Evolutionary conservation across 768 basidiomycete genomes (phyloP), one percentile per base, ranked within the genome.

Genomic region (Saitozyma sp.): DNA sequence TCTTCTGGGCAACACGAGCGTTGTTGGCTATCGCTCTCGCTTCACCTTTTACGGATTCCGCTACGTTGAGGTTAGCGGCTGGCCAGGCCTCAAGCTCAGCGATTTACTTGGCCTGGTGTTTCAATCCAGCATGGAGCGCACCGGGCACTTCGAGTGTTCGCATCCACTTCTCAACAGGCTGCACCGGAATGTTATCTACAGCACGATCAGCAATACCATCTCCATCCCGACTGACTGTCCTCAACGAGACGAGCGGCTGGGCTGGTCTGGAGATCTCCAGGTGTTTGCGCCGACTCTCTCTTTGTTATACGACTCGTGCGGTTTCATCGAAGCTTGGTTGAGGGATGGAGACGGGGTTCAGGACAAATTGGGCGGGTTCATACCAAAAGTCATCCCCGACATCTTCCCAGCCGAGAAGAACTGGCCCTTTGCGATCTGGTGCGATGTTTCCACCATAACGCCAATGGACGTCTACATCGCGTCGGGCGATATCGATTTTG

Each of bases 261-360:
- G 72, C 13, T 74, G 72, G 72, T 71, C 72, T 0, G 72, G 72
- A 4, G 72, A 74, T 57, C 58, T 74, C 11, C 70, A 74, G 53
- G 66, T 62, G 2, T 74, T 74, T 54, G 70, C 67, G 19, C 58
- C 65, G 11, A 74, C 72, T 1, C 70, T 70, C 11, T 42, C 51
- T 10, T 71, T 60, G 43, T 43, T 74, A 13, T 74, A 65, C 66
- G 71, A 74, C 50, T 64, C 65, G 20, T 41, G 45, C 17, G 54
- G 59, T n/a, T 63, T 64, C 20, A 51, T 73, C 8, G n/a, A 16
- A 9, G 62, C 61, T 9, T 77, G 76, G 76, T 50, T 77, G 42
- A 43, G 69, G 50, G 76, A 77, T 50, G 48, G 75, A 3, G 56
- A 61, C 11, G 72, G 56, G 9, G 76, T 75, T 50, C 69, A 71